Percentiles rank a stretch among this genome's conserved stretches.
Conservation (phyloP, 2,329 filamentous ascomycete species). For the Septoria linicola region DNA sequence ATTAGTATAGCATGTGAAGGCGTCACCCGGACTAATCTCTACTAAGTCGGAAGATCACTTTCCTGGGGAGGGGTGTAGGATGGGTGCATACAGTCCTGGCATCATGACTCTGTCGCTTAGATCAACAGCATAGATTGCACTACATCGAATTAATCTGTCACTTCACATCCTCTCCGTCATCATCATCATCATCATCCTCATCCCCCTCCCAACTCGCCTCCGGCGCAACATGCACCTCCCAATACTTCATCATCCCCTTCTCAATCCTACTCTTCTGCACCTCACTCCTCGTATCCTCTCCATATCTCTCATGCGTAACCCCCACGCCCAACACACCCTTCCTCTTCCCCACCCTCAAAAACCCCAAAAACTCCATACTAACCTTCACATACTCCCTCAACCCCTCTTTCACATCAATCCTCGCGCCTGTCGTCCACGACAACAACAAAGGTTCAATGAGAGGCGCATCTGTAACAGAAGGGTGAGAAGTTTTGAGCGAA, state of each 20-base stretch:
- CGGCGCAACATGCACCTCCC: slow-evolving; percentile 41
- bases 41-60: no score
- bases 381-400: slow-evolving; percentile 59
- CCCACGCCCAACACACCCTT: slow-evolving; percentile 51
- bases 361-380: slow-evolving; percentile 57
- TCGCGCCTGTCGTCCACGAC: slow-evolving; percentile 59
- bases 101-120: no score
- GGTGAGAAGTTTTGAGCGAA: slow-evolving; percentile 48
- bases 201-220: slow-evolving; percentile 2
- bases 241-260: slow-evolving; percentile 34
- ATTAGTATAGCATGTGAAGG: no score
- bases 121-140: no score
- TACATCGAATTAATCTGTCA: no score
- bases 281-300: slow-evolving; percentile 27
- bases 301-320: slow-evolving; percentile 41
- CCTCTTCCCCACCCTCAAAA: slow-evolving; percentile 42
- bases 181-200: no score
- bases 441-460: slow-evolving; percentile 60
- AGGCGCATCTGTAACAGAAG: slow-evolving; percentile 63
- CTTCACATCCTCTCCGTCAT: no score
- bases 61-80: no score
- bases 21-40: no score
- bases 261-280: slow-evolving; percentile 20
- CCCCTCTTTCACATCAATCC: slow-evolving; percentile 55
- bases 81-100: no score